These are phyloP conservation scores for Lasiosphaeris hirsuta DNA, from an alignment of 495 filamentous ascomycete genomes.

Conservation along the genomic window DNA sequence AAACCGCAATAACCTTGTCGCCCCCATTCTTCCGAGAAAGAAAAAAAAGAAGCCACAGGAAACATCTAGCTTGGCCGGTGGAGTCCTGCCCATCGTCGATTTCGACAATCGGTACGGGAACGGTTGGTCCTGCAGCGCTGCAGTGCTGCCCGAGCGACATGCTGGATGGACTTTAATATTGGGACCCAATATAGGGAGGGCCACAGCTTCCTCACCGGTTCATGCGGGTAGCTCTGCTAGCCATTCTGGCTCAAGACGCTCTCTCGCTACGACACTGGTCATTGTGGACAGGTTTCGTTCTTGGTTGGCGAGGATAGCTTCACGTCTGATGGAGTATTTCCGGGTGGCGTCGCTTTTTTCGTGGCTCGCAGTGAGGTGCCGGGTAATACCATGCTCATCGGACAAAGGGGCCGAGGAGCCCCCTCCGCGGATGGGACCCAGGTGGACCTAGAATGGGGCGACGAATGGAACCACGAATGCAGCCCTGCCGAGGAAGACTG, in stretches of 20 bases:
- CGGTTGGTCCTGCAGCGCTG: constrained; percentile 5
- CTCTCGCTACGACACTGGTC: background rate
- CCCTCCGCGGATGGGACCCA: background rate
- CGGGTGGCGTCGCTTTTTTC: background rate
- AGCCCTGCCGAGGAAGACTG: constrained; percentile 10
- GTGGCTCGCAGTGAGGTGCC: background rate
- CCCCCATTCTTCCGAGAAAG: background rate
- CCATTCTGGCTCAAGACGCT: too few relatives aligned
- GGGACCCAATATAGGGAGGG: constrained; percentile 11
- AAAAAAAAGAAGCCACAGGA: background rate
- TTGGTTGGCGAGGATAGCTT: background rate
- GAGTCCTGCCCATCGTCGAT: too few relatives aligned
- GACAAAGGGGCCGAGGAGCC: constrained; percentile 17
- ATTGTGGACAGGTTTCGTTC: background rate
- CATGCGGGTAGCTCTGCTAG: constrained; percentile 3
- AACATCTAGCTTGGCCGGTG: too few relatives aligned
- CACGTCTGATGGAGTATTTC: background rate
- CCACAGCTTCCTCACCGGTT: constrained; percentile 12
- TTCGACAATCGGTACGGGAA: background rate
- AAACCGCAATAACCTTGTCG: background rate
- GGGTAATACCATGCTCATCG: constrained; percentile 5
- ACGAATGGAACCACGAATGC: background rate
- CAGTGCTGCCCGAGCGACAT: constrained; percentile 7
- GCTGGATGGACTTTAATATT: background rate
- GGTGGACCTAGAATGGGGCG: background rate